Percentiles rank a stretch among this genome's conserved stretches.
phyloP scores from a whole-genome alignment of 228 moss, liverwort and hornwort species.

The Sphagnum magellanicum region DNA sequence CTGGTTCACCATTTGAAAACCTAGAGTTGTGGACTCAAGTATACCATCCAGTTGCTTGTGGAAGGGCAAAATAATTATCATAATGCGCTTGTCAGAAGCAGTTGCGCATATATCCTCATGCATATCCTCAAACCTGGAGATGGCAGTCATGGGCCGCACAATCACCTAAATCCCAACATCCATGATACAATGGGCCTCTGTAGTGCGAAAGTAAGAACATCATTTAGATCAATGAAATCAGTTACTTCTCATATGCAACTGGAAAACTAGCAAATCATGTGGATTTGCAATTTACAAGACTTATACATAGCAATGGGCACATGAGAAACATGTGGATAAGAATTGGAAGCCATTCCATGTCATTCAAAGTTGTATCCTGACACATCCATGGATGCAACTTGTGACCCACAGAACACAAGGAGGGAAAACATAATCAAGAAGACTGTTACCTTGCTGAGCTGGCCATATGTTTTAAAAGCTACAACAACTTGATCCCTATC shows the following conservation, averaged over 20 bases:
- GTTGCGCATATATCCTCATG: conserved; percentile 77
- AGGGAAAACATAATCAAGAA: no score
- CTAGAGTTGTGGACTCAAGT: conserved; percentile 36
- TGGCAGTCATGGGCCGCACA: conserved; percentile 73
- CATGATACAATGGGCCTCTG: background rate
- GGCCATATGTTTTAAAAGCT: conserved; percentile 48
- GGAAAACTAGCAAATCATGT: no score
- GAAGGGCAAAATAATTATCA: conserved; percentile 69
- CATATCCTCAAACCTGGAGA: conserved; percentile 71
- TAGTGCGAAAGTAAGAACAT: no score
- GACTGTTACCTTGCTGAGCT: conserved; percentile 29
- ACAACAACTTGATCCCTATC: conserved; percentile 40
- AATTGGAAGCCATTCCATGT: no score
- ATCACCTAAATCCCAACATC: conserved; percentile 20
- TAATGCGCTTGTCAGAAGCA: conserved; percentile 57
- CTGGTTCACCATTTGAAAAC: conserved; percentile 47
- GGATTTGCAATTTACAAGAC: no score
- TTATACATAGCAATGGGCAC: no score
- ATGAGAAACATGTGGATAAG: no score
- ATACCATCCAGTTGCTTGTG: conserved; percentile 61
- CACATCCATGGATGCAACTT: no score
- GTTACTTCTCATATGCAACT: no score
- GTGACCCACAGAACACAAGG: no score
- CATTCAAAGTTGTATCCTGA: no score
- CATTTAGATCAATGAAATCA: no score